These are phyloP conservation scores for Bipolaris victoriae DNA, from an alignment of 2,329 filamentous ascomycete genomes.

Conservation along the genomic window DNA sequence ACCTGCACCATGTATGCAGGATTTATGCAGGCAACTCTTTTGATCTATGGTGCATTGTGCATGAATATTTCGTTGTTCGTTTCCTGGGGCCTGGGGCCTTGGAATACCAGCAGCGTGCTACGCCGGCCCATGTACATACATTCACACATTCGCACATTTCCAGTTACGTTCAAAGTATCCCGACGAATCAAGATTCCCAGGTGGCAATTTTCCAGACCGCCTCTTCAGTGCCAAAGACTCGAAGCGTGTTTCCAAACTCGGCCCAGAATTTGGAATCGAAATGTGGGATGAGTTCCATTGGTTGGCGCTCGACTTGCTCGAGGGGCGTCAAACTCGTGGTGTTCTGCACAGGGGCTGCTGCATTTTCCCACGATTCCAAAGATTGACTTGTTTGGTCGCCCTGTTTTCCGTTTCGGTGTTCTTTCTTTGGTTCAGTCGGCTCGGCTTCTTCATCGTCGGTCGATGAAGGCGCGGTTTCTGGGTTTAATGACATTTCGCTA, in stretches of 20 bases:
- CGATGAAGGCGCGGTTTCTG: constrained; percentile 6
- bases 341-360: constrained; percentile 21
- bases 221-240: constrained; percentile 66
- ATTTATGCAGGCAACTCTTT: too few relatives aligned
- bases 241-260: constrained; percentile 63
- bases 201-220: constrained; percentile 35
- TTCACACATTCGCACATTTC: too few relatives aligned
- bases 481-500: constrained; percentile 13
- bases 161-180: constrained; percentile 6
- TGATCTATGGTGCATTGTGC: too few relatives aligned
- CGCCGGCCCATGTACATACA: too few relatives aligned
- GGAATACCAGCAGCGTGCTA: too few relatives aligned
- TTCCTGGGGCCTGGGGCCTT: too few relatives aligned
- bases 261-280: constrained; percentile 62
- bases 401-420: constrained; percentile 4
- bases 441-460: constrained; percentile 20
- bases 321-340: constrained; percentile 30
- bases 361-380: constrained; percentile 30
- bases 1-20: too few relatives aligned
- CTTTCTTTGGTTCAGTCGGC: background rate
- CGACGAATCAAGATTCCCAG: constrained; percentile 13
- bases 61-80: too few relatives aligned
- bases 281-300: constrained; percentile 58
- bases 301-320: constrained; percentile 22
- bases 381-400: background rate